Base-by-base conservation (phyloP, 2,329 filamentous ascomycete species). In the Pochonia chlamydosporia region DNA sequence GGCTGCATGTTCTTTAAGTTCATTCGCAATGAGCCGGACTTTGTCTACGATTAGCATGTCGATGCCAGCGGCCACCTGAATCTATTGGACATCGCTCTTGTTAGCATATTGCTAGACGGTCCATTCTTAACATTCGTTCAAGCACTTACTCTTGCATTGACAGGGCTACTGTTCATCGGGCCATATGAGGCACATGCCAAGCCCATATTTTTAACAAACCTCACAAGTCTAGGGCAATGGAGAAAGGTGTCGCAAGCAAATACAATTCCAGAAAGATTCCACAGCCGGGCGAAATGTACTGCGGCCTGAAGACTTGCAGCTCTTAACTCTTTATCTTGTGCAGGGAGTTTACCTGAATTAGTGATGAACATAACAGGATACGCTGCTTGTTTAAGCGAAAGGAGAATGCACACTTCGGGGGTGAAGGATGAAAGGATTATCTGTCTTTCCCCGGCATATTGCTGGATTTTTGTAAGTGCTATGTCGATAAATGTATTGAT, bases 401-500 rank as follows among this genome's bases (percentile, higher is more conserved):
- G 53, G 4, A 64, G 54, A 31, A 67, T 62, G 44, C 63, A 67
- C 14, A 66, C 51, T 25, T 65, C 62, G 2, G 63, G 64, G 18
- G 59, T 67, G 50, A 67, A 68, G 4, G 61, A 65, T 3, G 63
- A 63, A 25, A 64, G 54, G 13, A 69, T 59, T 25, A 70, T 69
- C 1, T 44, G 56, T 13, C 65, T 58, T 2, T 49, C 43, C 3
- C 53, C 40, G 21, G 51, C 59, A 16, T 55, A 53, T 3, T 47
- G 49, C 41, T 55, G 57, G n/a, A 68, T 50, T 16, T 52, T 56
- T 6, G 57, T 52, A 1, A 71, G 61, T 20, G 64, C 61, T 2
- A 55, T 58, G 51, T 71, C 68, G 31, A 70, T 54, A 49, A 65
- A 69, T 14, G 56, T 60, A 48, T 72, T 71, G 39, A 68, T 53